phyloP scores from a whole-genome alignment of 352 stramenopile species.

The Halophytophthora batemanensis region DNA sequence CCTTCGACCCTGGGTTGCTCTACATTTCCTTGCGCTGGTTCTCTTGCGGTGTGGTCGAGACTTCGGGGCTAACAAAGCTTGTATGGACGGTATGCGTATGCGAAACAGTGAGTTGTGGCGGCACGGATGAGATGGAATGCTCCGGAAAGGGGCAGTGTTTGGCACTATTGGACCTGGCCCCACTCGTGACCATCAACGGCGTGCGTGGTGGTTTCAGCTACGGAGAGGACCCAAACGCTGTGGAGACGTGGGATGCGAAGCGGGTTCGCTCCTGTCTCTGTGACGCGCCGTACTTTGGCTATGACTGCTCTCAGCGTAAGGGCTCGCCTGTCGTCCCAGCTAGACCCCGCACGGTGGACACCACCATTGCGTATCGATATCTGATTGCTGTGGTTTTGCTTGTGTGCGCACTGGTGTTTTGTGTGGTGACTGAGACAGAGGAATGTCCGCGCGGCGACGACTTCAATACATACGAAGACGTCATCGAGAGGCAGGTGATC shows the following conservation, averaged over 20 bases:
- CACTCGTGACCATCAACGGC: constrained; percentile 50
- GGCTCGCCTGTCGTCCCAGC: background rate
- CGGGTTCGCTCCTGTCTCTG: constrained; percentile 72
- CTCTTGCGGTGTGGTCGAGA: background rate
- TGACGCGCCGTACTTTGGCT: constrained; percentile 53
- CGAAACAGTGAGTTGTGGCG: constrained; percentile 46
- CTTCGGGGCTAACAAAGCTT: constrained; percentile 1
- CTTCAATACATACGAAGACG: constrained; percentile 56
- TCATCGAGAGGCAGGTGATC: constrained; percentile 57
- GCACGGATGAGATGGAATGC: constrained; percentile 43
- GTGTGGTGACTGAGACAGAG: constrained; percentile 18
- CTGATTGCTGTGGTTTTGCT: background rate
- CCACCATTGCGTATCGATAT: background rate
- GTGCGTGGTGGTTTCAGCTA: constrained; percentile 54
- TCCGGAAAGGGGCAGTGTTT: constrained; percentile 78
- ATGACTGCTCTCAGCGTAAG: constrained; percentile 68
- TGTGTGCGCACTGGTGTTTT: background rate
- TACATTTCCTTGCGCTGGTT: too few relatives aligned
- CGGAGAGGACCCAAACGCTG: constrained; percentile 62
- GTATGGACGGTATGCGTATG: constrained; percentile 4
- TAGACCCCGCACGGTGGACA: background rate
- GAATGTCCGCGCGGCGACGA: constrained; percentile 73
- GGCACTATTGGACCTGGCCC: constrained; percentile 58
- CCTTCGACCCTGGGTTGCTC: background rate
- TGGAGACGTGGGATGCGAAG: constrained; percentile 64